Percentiles rank a stretch among this genome's conserved stretches.
Evolutionary conservation across 768 basidiomycete species (phyloP).

Genomic region (Galerina marginata): DNA sequence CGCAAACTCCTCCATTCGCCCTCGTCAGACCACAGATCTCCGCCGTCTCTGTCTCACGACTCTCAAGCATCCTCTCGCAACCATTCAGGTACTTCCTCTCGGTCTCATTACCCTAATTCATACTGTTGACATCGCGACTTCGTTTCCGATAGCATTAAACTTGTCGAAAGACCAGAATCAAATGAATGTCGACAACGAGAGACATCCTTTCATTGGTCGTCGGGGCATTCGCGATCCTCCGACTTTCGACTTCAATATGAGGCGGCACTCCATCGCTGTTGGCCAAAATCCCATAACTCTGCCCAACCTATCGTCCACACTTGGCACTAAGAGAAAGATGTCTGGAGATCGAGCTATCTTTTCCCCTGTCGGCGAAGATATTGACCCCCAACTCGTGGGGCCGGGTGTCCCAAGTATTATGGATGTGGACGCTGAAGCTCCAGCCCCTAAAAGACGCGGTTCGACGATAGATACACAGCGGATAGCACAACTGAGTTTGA

Average conservation of each 20-base stretch:
- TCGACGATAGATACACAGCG: slow-evolving; percentile 82
- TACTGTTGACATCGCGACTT: slow-evolving; percentile 20
- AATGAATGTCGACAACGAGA: slow-evolving; percentile 46
- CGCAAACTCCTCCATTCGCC: slow-evolving; percentile 68
- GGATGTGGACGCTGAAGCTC: slow-evolving; percentile 63
- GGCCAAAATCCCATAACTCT: slow-evolving; percentile 53
- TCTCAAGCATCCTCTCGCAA: slow-evolving; percentile 33
- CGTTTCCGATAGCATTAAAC: slow-evolving; percentile 28
- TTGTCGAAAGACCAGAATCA: slow-evolving; percentile 37
- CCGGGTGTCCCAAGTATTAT: slow-evolving; percentile 69
- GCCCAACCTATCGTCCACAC: slow-evolving; percentile 38
- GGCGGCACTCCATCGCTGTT: slow-evolving; percentile 74
- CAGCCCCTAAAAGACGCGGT: slow-evolving; percentile 81
- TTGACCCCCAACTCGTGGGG: slow-evolving; percentile 70
- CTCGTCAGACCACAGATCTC: slow-evolving; percentile 47
- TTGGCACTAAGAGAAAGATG: slow-evolving; percentile 84
- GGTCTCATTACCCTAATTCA: slow-evolving; percentile 15
- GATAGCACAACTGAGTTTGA: slow-evolving; percentile 75
- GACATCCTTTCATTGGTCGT: slow-evolving; percentile 33
- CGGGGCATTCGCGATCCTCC: slow-evolving; percentile 45
- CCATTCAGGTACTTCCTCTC: slow-evolving; percentile 32
- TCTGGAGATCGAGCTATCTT: slow-evolving; percentile 65
- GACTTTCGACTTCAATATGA: slow-evolving; percentile 71
- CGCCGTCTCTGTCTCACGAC: slow-evolving; percentile 33
- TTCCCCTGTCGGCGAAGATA: slow-evolving; percentile 62